These are phyloP conservation scores for Penicillium waksmanii DNA, from an alignment of 495 filamentous ascomycete species.

Conservation along the genomic window DNA sequence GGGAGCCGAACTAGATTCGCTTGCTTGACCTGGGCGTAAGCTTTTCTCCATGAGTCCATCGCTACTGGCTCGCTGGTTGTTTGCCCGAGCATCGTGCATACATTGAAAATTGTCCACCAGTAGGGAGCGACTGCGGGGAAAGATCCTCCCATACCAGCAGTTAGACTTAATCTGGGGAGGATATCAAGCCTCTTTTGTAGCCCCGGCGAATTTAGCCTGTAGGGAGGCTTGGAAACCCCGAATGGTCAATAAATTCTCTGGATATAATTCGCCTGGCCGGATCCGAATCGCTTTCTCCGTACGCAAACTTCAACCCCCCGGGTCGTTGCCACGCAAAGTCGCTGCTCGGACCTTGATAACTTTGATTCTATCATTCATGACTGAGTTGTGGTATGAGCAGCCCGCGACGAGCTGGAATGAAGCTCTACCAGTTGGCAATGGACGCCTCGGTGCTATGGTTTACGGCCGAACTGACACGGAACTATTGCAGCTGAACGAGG, in stretches of 20 bases:
- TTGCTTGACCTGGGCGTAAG: not conserved
- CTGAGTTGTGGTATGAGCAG: slow-evolving; percentile 38
- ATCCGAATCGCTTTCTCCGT: too few relatives aligned
- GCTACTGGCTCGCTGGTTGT: slow-evolving; percentile 34
- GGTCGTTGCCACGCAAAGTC: too few relatives aligned
- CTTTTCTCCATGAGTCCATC: not conserved
- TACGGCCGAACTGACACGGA: slow-evolving; percentile 50
- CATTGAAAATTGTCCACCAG: slow-evolving; percentile 24
- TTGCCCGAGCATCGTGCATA: not conserved
- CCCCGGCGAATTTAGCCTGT: too few relatives aligned
- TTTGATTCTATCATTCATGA: slow-evolving; percentile 20
- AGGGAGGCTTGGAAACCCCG: too few relatives aligned
- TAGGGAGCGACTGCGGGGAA: slow-evolving; percentile 18
- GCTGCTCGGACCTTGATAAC: not conserved
- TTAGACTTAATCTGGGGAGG: not conserved
- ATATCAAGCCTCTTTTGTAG: too few relatives aligned
- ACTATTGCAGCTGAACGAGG: slow-evolving; percentile 55
- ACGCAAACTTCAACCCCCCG: too few relatives aligned
- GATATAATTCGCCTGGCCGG: too few relatives aligned
- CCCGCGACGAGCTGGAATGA: slow-evolving; percentile 29
- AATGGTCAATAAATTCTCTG: too few relatives aligned
- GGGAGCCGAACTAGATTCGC: not conserved
- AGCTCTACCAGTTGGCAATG: slow-evolving; percentile 54
- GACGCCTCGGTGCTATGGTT: slow-evolving; percentile 54
- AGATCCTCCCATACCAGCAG: not conserved